Evolutionary conservation across 192 early-diverging fungal genomes (phyloP).

Genomic region (Linderina pennispora): DNA sequence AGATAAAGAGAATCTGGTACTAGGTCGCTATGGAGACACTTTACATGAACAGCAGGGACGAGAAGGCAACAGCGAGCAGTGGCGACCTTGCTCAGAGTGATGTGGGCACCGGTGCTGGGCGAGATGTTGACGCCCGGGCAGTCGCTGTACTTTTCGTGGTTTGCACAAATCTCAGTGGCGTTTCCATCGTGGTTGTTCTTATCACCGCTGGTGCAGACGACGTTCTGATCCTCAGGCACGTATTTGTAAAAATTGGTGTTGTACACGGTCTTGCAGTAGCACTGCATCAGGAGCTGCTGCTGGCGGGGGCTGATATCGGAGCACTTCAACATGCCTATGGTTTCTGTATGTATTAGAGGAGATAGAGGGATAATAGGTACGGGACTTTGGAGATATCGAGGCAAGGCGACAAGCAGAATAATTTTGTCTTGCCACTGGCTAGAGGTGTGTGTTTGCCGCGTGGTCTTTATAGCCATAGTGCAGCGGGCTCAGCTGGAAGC

Average conservation of each 20-base stretch:
- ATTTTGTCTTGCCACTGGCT: no score
- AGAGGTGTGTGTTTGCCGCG: no score
- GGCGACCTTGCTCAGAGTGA: conserved; percentile 27
- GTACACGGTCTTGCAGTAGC: conserved; percentile 42
- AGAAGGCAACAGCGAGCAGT: conserved; percentile 27
- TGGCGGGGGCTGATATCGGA: conserved; percentile 37
- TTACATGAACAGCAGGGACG: conserved; percentile 14
- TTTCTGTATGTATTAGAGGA: no score
- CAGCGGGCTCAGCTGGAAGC: no score
- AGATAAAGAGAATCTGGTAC: no score
- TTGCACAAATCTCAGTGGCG: conserved; percentile 24
- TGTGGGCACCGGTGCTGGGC: not conserved
- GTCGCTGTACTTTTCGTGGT: conserved; percentile 29
- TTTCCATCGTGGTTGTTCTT: conserved; percentile 13
- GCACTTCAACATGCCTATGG: conserved; percentile 19
- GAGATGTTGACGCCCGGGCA: conserved; percentile 33
- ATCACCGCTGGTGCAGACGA: conserved; percentile 37
- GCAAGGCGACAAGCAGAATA: no score
- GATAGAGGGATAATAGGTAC: no score
- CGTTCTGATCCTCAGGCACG: conserved; percentile 7
- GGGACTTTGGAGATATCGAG: no score
- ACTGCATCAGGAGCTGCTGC: conserved; percentile 33
- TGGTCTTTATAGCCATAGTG: no score
- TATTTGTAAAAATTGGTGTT: conserved; percentile 35
- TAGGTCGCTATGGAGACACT: no score